Evolutionary conservation across 148 eudicot genomes (phyloP).

Genomic region (Dianthus caryophyllus): DNA sequence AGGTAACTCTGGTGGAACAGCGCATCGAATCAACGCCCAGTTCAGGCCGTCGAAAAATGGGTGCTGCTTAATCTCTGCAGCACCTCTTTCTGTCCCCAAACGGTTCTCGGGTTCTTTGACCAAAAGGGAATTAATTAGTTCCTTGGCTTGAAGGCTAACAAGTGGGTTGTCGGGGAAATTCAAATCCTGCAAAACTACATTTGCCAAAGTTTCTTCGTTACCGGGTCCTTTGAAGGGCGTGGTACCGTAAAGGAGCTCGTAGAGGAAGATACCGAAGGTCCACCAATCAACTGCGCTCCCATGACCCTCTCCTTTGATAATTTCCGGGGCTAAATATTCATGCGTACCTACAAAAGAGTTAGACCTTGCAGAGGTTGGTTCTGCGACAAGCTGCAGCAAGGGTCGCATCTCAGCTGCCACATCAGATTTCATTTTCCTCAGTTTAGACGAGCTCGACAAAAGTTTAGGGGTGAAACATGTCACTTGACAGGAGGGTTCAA

Average conservation of each 20-base stretch:
- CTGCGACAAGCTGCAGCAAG: constrained; percentile 78
- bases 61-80: constrained; percentile 90
- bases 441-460: constrained; percentile 35
- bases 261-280: constrained; percentile 80
- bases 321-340: constrained; percentile 88
- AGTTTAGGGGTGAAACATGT: constrained; percentile 76
- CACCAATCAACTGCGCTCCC: constrained; percentile 99
- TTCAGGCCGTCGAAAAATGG: constrained; percentile 84
- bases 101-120: constrained; percentile 80
- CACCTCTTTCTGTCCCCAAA: constrained; percentile 75
- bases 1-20: constrained; percentile 73
- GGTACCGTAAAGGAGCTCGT: constrained; percentile 84
- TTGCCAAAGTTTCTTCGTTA: constrained; percentile 84
- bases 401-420: constrained; percentile 41
- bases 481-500: constrained; percentile 72
- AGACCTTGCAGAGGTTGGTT: constrained; percentile 84
- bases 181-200: constrained; percentile 63
- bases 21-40: constrained; percentile 91
- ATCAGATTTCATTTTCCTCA: constrained; percentile 45
- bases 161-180: constrained; percentile 76
- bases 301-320: constrained; percentile 88
- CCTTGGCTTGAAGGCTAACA: constrained; percentile 79
- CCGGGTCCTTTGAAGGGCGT: constrained; percentile 83
- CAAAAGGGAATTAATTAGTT: constrained; percentile 60
- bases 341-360: constrained; percentile 95